phyloP scores from a whole-genome alignment of 1,284 basidiomycete genomes.

The Tetrapyrgos nigripes region DNA sequence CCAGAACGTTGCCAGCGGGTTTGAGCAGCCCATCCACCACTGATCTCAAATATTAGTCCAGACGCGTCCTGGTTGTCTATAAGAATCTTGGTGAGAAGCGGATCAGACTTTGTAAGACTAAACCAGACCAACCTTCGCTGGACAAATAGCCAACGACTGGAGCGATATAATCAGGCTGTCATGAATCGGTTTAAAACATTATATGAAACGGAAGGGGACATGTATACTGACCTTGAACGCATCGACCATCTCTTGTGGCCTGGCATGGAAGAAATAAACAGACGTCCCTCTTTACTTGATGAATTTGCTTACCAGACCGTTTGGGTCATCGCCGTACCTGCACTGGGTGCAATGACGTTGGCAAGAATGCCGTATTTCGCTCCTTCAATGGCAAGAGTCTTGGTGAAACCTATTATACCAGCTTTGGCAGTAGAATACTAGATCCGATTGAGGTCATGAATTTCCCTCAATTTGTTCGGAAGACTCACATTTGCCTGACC shows the following conservation, averaged over 20 bases:
- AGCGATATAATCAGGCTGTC: constrained; percentile 89
- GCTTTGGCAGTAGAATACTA: constrained; percentile 95
- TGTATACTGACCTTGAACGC: constrained; percentile 76
- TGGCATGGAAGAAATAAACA: constrained; percentile 33
- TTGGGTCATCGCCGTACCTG: constrained; percentile 91
- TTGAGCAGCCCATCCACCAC: constrained; percentile 93
- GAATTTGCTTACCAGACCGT: constrained; percentile 69
- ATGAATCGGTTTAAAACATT: background rate
- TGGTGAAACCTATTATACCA: constrained; percentile 90
- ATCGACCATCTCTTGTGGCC: constrained; percentile 93
- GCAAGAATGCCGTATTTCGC: constrained; percentile 89
- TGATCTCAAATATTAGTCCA: constrained; percentile 87
- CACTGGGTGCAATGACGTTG: constrained; percentile 90
- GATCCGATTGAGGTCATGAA: background rate
- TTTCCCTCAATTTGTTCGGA: background rate
- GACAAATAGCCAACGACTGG: constrained; percentile 92
- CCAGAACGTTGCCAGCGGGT: constrained; percentile 93
- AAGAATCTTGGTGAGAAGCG: background rate
- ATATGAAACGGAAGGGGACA: background rate
- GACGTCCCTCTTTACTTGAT: background rate
- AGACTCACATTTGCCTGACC: constrained; percentile 82
- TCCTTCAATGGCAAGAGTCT: constrained; percentile 92
- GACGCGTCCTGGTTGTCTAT: constrained; percentile 77
- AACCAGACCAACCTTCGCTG: constrained; percentile 61
- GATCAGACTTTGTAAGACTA: background rate